A percentile compares a stretch with the other conserved stretches of the same genome.
These are phyloP conservation scores for Botrytis sinoallii DNA, from an alignment of 2,329 filamentous ascomycete genomes.

Conservation along the genomic window DNA sequence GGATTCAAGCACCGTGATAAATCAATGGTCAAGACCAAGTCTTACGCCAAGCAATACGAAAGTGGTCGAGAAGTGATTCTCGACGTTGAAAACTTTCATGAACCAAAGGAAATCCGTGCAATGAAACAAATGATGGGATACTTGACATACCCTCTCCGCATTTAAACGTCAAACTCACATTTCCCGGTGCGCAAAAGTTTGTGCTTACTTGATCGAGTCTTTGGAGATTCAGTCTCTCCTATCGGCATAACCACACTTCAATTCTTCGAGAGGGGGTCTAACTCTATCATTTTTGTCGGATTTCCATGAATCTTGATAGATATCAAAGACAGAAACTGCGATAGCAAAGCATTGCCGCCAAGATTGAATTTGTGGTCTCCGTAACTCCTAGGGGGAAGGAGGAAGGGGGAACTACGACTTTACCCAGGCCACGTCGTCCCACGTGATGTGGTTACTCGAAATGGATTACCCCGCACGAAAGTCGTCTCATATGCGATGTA, in stretches of 20 bases:
- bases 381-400: background rate
- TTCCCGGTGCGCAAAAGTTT: background rate
- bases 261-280: background rate
- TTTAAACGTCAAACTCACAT: background rate
- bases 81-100: background rate
- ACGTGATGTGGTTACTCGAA: slow-evolving; percentile 13
- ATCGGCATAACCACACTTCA: background rate
- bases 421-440: background rate
- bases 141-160: background rate
- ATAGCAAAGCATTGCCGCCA: background rate
- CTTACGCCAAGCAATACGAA: background rate
- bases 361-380: background rate
- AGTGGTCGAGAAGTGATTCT: background rate
- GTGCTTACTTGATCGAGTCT: background rate
- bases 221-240: background rate
- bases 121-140: no score
- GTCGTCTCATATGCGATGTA: slow-evolving; percentile 10
- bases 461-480: slow-evolving; percentile 15
- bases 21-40: background rate
- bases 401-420: background rate
- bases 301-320: no score
- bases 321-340: background rate
- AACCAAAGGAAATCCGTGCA: background rate
- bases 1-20: background rate
- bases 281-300: background rate